Percentiles rank a stretch among this genome's conserved stretches.
Conservation (phyloP, 352 stramenopile genomes). For the Phytophthora nicotianae region DNA sequence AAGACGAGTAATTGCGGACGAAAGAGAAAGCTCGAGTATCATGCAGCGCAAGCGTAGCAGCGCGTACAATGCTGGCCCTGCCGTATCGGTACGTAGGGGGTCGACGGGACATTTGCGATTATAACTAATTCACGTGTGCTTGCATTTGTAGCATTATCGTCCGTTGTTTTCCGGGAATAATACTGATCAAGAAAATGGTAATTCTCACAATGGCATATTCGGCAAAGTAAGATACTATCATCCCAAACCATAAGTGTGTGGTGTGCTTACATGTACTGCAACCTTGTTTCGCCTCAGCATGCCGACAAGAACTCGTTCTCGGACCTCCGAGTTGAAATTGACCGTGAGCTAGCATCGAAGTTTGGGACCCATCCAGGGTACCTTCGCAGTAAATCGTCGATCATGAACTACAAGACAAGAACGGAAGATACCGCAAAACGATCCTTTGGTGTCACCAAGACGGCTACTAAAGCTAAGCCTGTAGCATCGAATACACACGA, state of each 20-base stretch:
- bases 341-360: conserved; percentile 26
- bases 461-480: conserved; percentile 7
- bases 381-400: conserved; percentile 29
- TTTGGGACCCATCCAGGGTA: conserved; percentile 12
- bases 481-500: conserved; percentile 3
- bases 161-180: conserved; percentile 3
- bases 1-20: conserved; percentile 1
- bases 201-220: conserved; percentile 19
- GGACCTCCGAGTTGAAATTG: conserved; percentile 31
- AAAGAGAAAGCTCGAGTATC: conserved; percentile 2
- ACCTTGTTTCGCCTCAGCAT: conserved; percentile 6
- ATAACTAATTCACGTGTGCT: background rate
- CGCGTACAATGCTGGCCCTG: conserved; percentile 20
- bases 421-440: too few species aligned
- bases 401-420: too few species aligned
- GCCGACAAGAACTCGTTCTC: conserved; percentile 29
- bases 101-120: background rate
- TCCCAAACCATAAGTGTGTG: background rate
- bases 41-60: conserved; percentile 38
- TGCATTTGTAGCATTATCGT: conserved; percentile 17
- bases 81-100: conserved; percentile 16
- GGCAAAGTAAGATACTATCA: conserved; percentile 23
- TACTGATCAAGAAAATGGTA: conserved; percentile 12
- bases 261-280: background rate
- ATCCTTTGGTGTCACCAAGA: conserved; percentile 15